Evolutionary conservation across 163 green algal genomes (phyloP), one percentile per base, ranked within the genome.

Genomic region (Coccomyxa subellipsoidea): DNA sequence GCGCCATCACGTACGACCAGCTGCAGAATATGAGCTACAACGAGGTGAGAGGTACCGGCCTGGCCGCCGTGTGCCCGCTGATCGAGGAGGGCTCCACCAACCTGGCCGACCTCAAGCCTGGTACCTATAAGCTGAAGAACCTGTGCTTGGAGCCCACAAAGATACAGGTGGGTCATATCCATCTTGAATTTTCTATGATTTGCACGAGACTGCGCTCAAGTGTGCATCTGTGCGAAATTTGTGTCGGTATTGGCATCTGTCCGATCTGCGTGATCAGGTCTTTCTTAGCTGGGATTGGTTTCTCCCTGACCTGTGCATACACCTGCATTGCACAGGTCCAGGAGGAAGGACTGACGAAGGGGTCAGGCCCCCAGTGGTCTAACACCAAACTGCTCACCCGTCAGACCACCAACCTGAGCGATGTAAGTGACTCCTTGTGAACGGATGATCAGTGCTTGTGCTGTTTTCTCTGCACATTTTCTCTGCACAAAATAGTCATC

Each of bases 61-160:
- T 98, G 79, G 96, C 96, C 87, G 99, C 99, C 93, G 98, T 96
- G 72, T 99, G 96, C 96, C 93, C 96, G 25, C 92, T 96, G 25
- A 89, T 94, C 23, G 84, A 89, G 23, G 82, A 76, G 31, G 87
- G 84, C 66, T 87, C 85, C 32, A 85, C 86, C n/a, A 86, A 93
- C 81, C 69, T 92, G 47, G 92, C 94, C 88, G 91, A 93, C 80
- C 80, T 98, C 76, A 94, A 97, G 90, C 78, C 93, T 35, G 96
- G 96, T 73, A 92, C 90, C 83, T 99, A 99, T 94, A 94, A 92
- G 86, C 53, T 99, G 40, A 82, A 93, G 38, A 97, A 98, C 87
- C 95, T 99, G 85, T 99, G 96, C 96, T 93, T 99, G 89, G 96
- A 99, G 95, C 96, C 96, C 81, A 98, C 95, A 77, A 89, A 88